These are phyloP conservation scores for Mycena leptocephala DNA, from an alignment of 768 basidiomycete species.

Conservation along the genomic window DNA sequence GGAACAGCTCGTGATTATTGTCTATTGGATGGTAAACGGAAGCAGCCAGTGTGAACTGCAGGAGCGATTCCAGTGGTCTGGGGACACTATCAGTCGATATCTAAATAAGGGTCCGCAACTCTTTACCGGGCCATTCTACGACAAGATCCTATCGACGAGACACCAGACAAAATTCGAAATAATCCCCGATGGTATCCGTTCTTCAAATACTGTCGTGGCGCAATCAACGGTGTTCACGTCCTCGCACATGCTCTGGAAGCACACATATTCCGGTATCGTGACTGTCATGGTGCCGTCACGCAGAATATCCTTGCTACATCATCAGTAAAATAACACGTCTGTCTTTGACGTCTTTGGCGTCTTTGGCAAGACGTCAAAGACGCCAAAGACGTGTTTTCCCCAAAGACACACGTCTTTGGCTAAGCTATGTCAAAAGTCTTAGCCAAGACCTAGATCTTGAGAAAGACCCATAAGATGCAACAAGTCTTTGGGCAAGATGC, in stretches of 20 bases:
- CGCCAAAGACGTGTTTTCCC: no score
- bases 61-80: slow-evolving; percentile 21
- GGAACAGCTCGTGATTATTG: slow-evolving; percentile 30
- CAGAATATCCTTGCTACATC: slow-evolving; percentile 52
- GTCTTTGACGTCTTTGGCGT: no score
- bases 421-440: no score
- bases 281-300: slow-evolving; percentile 43
- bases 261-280: slow-evolving; percentile 26
- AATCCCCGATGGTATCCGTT: slow-evolving; percentile 46
- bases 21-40: slow-evolving; percentile 24
- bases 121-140: not conserved
- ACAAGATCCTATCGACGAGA: not conserved
- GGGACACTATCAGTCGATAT: no score
- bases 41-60: slow-evolving; percentile 24
- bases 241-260: no score
- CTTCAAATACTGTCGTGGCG: no score
- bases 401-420: no score
- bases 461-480: no score
- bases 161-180: slow-evolving; percentile 32
- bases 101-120: not conserved
- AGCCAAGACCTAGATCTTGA: no score
- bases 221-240: slow-evolving; percentile 46
- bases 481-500: no score
- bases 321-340: no score
- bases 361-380: no score